Evolutionary conservation across 495 filamentous ascomycete genomes (phyloP).

Genomic region (Coniosporium apollinis): DNA sequence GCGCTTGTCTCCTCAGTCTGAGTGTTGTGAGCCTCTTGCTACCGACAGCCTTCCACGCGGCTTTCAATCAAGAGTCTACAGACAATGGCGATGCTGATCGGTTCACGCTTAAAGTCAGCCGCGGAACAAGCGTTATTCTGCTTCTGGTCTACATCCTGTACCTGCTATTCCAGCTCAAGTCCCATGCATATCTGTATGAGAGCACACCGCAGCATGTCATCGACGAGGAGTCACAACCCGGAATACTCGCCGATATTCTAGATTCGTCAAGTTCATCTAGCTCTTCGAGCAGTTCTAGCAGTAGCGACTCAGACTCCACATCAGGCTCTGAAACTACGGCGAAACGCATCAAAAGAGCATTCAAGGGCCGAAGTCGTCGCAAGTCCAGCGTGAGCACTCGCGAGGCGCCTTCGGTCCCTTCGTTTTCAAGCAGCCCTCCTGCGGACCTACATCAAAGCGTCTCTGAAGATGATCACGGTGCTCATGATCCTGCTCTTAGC

Average conservation of each 20-base stretch:
- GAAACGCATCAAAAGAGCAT: slow-evolving; percentile 53
- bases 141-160: slow-evolving; percentile 74
- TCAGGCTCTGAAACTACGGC: slow-evolving; percentile 56
- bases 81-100: slow-evolving; percentile 42
- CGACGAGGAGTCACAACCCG: slow-evolving; percentile 74
- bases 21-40: slow-evolving; percentile 74
- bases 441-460: slow-evolving; percentile 22
- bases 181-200: slow-evolving; percentile 79
- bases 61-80: slow-evolving; percentile 46
- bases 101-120: slow-evolving; percentile 64
- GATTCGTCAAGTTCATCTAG: slow-evolving; percentile 43
- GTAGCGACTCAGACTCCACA: slow-evolving; percentile 46
- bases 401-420: slow-evolving; percentile 33
- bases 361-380: slow-evolving; percentile 46
- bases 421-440: slow-evolving; percentile 25
- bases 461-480: slow-evolving; percentile 1
- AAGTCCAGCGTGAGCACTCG: slow-evolving; percentile 51
- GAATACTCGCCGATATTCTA: slow-evolving; percentile 65
- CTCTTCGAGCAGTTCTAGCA: slow-evolving; percentile 37
- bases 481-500: neutral
- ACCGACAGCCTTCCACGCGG: slow-evolving; percentile 85
- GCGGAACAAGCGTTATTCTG: slow-evolving; percentile 79
- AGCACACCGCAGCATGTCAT: slow-evolving; percentile 80
- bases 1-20: slow-evolving; percentile 75
- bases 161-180: slow-evolving; percentile 80